These are phyloP conservation scores for Globisporangium ultimum DNA, from an alignment of 352 stramenopile species.

Conservation along the genomic window DNA sequence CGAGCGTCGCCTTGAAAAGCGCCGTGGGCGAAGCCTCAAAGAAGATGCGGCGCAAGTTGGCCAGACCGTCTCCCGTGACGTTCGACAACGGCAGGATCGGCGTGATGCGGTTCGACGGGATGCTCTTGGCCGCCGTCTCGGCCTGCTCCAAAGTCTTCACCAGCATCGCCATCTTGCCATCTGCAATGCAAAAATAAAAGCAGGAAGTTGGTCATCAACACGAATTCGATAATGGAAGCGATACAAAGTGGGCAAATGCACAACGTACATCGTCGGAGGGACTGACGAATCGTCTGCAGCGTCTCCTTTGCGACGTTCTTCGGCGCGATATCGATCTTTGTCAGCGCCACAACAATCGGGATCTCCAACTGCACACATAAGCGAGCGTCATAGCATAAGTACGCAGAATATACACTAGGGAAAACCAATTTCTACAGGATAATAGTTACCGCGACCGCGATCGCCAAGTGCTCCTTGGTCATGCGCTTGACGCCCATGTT, in stretches of 20 bases:
- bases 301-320: constrained; percentile 93
- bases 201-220: too few relatives aligned
- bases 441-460: constrained; percentile 74
- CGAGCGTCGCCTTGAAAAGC: constrained; percentile 71
- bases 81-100: constrained; percentile 97
- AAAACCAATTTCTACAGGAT: background rate
- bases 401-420: background rate
- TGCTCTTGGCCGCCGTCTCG: constrained; percentile 80
- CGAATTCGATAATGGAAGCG: background rate
- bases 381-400: background rate
- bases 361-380: constrained; percentile 71
- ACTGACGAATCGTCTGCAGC: constrained; percentile 85
- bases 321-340: constrained; percentile 94
- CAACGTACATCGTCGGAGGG: constrained; percentile 67
- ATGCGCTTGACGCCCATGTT: constrained; percentile 95
- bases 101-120: constrained; percentile 91
- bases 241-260: background rate
- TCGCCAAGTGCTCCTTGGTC: constrained; percentile 92
- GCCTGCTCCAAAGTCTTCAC: constrained; percentile 89
- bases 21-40: constrained; percentile 62
- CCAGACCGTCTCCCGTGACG: constrained; percentile 94
- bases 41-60: constrained; percentile 73
- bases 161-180: constrained; percentile 92
- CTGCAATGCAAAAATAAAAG: constrained; percentile 18
- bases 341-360: constrained; percentile 92